Evolutionary conservation across 768 basidiomycete species (phyloP), one percentile per base, ranked within the genome.

Genomic region (Boletus edulis): DNA sequence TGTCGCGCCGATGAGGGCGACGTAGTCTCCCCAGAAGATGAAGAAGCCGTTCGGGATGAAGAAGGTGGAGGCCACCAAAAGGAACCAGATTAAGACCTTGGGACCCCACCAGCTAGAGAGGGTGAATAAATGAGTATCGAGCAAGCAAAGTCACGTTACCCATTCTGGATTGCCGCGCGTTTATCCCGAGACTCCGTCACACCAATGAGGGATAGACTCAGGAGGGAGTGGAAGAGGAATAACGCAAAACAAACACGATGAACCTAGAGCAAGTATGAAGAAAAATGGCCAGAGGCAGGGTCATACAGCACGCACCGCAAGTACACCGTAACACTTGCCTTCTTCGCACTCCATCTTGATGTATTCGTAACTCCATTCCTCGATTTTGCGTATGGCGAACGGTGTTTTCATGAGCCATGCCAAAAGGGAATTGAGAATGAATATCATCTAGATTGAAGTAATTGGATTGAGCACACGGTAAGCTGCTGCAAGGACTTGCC

Each of bases 201-300:
- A 22, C 94, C 94, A 54, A 97, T 80, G 38, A 99, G 82, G 31
- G 85, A 77, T 1, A 85, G 67, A 53, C 91, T 86, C 46, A 98
- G 76, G 44, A 98, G 76, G 51, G 86, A 75, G 69, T 99, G 96
- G 72, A 98, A 89, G 22, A 98, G 75, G 9, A 89, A 79, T 12
- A 99, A 79, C 1, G 96, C 95, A 64, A 99, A 98, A 74, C 95
- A 98, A 62, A 99, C 89, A 52, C 97, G 88, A 67, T 99, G 97
- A 11, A 98, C 86, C 89, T 91, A 57, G 37, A 7, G 7, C 4
- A 37, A 20, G 29, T 20, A 50, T 52, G 32, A 58, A 32, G 8
- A 52, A 29, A 51, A 37, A 34, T 50, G 24, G 58, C 39, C 2
- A 20, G 45, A n/a, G 32, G 35, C 15, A 18, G 22, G 37, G 27